Percentiles rank a stretch among this genome's conserved stretches.
phyloP scores from a whole-genome alignment of 1,284 basidiomycete species.

The Boletus sp. region DNA sequence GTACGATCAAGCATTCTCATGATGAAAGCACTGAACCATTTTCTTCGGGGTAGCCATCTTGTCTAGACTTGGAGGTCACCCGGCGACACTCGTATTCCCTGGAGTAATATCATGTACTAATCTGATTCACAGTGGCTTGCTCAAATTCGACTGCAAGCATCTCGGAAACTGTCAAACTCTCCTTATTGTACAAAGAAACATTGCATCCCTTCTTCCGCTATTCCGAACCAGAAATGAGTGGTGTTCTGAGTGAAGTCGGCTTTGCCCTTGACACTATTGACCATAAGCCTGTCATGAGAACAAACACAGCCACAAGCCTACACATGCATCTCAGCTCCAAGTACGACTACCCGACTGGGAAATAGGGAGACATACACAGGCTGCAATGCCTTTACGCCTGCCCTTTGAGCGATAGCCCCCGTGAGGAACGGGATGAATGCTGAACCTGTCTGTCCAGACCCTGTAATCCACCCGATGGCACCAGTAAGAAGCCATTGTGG shows the following conservation, averaged over 20 bases:
- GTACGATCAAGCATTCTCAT: too few relatives aligned
- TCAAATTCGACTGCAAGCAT: too few relatives aligned
- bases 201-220: background rate
- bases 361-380: constrained; percentile 48
- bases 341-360: background rate
- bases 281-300: constrained; percentile 45
- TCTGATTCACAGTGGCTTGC: too few relatives aligned
- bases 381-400: constrained; percentile 53
- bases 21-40: too few relatives aligned
- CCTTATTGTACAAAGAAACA: too few relatives aligned
- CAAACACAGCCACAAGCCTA: constrained; percentile 49
- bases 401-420: constrained; percentile 21
- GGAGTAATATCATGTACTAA: too few relatives aligned
- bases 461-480: constrained; percentile 57
- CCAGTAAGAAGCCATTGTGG: constrained; percentile 51
- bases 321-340: background rate
- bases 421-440: constrained; percentile 59
- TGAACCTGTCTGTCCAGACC: constrained; percentile 55
- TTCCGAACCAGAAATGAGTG: background rate
- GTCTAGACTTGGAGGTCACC: too few relatives aligned
- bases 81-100: too few relatives aligned
- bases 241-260: background rate
- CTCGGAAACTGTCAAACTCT: too few relatives aligned
- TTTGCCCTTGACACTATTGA: constrained; percentile 37
- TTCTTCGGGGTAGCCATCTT: too few relatives aligned